A percentile compares a stretch with the other conserved stretches of the same genome.
Evolutionary conservation across 2,329 filamentous ascomycete species (phyloP).

Genomic region (Aspergillus terreus): DNA sequence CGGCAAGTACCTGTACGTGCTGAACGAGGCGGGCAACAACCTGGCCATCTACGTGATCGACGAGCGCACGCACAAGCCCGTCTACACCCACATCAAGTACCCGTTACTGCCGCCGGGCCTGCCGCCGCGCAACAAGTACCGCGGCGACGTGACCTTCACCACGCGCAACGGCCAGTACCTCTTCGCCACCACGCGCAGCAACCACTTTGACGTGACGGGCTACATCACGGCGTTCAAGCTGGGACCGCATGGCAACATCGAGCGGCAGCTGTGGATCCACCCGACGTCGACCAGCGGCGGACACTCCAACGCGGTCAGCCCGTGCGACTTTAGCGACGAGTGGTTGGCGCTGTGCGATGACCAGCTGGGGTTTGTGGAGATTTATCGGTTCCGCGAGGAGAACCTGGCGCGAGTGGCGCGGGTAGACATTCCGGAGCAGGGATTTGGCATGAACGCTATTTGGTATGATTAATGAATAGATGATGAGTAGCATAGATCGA

Average conservation of each 20-base stretch:
- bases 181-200: constrained; percentile 79
- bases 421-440: constrained; percentile 75
- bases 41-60: constrained; percentile 80
- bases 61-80: constrained; percentile 65
- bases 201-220: constrained; percentile 70
- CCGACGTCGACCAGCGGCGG: constrained; percentile 84
- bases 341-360: constrained; percentile 90
- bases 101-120: constrained; percentile 71
- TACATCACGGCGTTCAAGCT: constrained; percentile 80
- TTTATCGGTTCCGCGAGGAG: constrained; percentile 83
- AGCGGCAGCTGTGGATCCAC: constrained; percentile 74
- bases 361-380: constrained; percentile 80
- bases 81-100: constrained; percentile 72
- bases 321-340: constrained; percentile 79
- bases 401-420: constrained; percentile 73
- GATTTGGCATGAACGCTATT: constrained; percentile 94
- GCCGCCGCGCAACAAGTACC: constrained; percentile 59
- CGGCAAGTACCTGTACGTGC: constrained; percentile 74
- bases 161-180: constrained; percentile 68
- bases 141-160: constrained; percentile 77
- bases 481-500: not conserved
- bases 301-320: constrained; percentile 82
- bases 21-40: constrained; percentile 88
- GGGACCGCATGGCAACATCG: constrained; percentile 64
- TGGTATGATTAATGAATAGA: constrained; percentile 70